Evolutionary conservation across 345 rosid genomes (phyloP).

Genomic region (Passiflora organensis): DNA sequence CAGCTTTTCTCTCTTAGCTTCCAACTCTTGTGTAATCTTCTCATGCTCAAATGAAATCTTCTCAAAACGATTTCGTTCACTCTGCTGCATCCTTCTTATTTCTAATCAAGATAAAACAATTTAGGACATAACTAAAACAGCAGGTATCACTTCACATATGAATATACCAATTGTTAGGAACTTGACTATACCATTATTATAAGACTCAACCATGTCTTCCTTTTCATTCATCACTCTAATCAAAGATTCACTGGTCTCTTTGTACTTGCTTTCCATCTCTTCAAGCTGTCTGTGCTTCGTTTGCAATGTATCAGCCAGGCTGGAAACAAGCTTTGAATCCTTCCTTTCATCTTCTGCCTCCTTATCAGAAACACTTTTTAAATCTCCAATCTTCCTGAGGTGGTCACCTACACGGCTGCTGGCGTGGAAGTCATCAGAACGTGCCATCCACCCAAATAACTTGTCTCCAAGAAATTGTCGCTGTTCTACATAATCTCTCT

Average conservation of each 20-base stretch:
- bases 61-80: slow-evolving; percentile 27
- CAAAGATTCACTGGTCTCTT: slow-evolving; percentile 24
- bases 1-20: slow-evolving; percentile 31
- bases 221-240: slow-evolving; percentile 25
- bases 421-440: slow-evolving; percentile 45
- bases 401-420: slow-evolving; percentile 32
- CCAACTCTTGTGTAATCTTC: slow-evolving; percentile 25
- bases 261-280: slow-evolving; percentile 40
- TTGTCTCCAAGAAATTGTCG: slow-evolving; percentile 20
- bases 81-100: slow-evolving; percentile 33
- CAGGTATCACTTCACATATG: too few relatives aligned
- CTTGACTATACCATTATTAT: slow-evolving; percentile 50
- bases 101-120: slow-evolving; percentile 17
- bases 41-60: slow-evolving; percentile 43
- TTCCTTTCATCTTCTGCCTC: slow-evolving; percentile 46
- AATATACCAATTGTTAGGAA: background rate
- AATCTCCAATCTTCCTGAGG: slow-evolving; percentile 47
- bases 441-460: slow-evolving; percentile 66
- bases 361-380: slow-evolving; percentile 44
- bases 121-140: too few relatives aligned
- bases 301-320: slow-evolving; percentile 39
- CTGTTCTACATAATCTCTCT: slow-evolving; percentile 34
- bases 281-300: slow-evolving; percentile 25
- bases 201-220: slow-evolving; percentile 30
- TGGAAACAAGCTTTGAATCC: slow-evolving; percentile 30